Evolutionary conservation across 192 early-diverging fungal genomes (phyloP).

Genomic region (Spizellomyces punctatus): DNA sequence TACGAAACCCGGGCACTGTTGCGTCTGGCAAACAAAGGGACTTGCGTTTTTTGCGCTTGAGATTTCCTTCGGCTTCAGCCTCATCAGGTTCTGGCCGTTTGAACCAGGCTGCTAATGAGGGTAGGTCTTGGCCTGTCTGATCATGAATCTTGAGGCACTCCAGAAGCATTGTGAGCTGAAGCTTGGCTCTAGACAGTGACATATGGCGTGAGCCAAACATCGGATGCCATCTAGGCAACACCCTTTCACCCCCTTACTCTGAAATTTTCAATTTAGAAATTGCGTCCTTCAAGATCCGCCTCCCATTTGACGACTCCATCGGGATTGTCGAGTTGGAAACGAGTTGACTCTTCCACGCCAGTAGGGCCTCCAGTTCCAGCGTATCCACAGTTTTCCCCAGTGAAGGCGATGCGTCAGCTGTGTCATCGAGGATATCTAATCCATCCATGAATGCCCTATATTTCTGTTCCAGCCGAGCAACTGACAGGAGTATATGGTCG

Average conservation of each 20-base stretch:
- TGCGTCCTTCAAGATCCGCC: conserved; percentile 1
- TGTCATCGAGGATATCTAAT: neutral
- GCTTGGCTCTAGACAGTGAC: conserved; percentile 11
- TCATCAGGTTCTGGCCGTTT: neutral
- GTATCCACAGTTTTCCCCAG: too few species aligned
- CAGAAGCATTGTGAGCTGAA: conserved; percentile 19
- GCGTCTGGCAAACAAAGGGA: neutral
- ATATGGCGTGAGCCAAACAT: too few species aligned
- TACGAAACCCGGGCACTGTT: neutral
- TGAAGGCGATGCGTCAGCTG: too few species aligned
- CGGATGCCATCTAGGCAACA: too few species aligned
- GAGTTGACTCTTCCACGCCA: too few species aligned
- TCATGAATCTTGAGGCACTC: conserved; percentile 11
- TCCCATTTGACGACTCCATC: too few species aligned
- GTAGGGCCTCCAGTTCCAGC: too few species aligned
- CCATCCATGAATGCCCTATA: conserved; percentile 7
- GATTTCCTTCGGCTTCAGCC: neutral
- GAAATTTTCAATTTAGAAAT: neutral
- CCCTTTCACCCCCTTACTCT: conserved; percentile 4
- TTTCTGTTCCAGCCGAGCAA: neutral
- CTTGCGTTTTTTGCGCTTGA: neutral
- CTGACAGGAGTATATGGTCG: neutral
- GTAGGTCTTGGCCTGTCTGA: neutral
- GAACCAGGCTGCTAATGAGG: conserved; percentile 8
- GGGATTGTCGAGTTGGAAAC: too few species aligned